Base-by-base conservation (phyloP, 805 yeast genomes). In the Candida qinlingensis region DNA sequence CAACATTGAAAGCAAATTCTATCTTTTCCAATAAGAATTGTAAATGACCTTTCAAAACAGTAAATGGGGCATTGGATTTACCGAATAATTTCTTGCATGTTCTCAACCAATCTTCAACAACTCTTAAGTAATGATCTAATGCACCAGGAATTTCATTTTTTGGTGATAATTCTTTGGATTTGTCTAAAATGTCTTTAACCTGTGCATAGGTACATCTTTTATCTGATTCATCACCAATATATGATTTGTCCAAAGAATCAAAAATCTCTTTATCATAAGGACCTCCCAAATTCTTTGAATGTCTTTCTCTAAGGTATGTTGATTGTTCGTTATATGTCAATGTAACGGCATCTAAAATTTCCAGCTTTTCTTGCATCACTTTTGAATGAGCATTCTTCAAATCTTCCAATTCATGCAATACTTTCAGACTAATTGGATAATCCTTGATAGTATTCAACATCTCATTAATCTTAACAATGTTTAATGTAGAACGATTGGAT, bases 71-170 rank as follows among this genome's bases (percentile, higher is more conserved):
- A 46, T 67, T 64, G 3, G 63, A 59, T 44, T 68, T 65, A 38
- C 72, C 71, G 46, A 71, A 63, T 4, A 66, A 46, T 42, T 57
- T 54, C 50, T 64, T 64, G 26, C 71, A 63, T 31, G 48, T 51
- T 45, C 66, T 58, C 48, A 66, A 51, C 77, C 77, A 73, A 8
- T 60, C 64, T 34, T 72, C 74, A 35, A 64, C 64, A 6, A 41
- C 49, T 44, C 54, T 52, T 28, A 66, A 44, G 34, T 56, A 49
- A 40, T 39, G 41, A 37, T 61, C 67, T 27, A 65, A 47, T 13
- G 44, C 39, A 8, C 29, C 46, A 28, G 37, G 39, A 2, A 39
- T 6, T n/a, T 35, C 45, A 8, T 34, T 42, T 9, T 39, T 41
- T 5, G 50, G 47, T 25, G 39, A 11, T 8, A 46, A 35, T 19